phyloP scores from a whole-genome alignment of 2,329 filamentous ascomycete species.

The Fusarium musae region DNA sequence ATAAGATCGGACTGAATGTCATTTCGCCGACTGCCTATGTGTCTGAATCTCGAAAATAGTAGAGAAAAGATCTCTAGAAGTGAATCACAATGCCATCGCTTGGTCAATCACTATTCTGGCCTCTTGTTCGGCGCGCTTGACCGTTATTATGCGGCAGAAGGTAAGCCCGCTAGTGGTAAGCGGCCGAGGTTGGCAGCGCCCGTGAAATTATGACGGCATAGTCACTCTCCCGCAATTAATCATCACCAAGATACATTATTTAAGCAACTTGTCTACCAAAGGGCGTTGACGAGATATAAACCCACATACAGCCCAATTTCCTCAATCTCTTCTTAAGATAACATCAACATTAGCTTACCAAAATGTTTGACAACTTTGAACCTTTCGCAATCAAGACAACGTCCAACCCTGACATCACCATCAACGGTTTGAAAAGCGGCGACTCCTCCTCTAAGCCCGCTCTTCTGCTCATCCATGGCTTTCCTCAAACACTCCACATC shows the following conservation, averaged over 20 bases:
- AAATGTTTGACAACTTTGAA: slow-evolving; percentile 54
- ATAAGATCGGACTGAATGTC: not conserved
- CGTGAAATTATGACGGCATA: slow-evolving; percentile 11
- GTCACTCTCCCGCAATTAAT: slow-evolving; percentile 8
- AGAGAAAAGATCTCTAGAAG: fast-evolving
- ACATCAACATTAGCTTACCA: not conserved
- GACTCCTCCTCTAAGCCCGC: slow-evolving; percentile 54
- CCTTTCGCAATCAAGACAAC: slow-evolving; percentile 53
- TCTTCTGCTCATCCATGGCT: slow-evolving; percentile 63
- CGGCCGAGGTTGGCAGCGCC: not conserved
- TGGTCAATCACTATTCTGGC: fast-evolving
- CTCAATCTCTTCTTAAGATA: fast-evolving
- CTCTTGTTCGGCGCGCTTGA: not conserved
- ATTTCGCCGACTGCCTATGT: not conserved
- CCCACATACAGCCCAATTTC: too few species aligned
- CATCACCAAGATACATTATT: not conserved
- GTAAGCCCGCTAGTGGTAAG: not conserved
- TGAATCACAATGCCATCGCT: fast-evolving
- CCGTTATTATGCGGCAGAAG: not conserved
- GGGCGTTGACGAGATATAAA: slow-evolving; percentile 10
- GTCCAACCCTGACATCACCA: slow-evolving; percentile 52
- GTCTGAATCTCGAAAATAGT: fast-evolving
- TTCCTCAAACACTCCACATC: slow-evolving; percentile 63
- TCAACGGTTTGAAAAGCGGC: slow-evolving; percentile 55
- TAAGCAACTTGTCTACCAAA: slow-evolving; percentile 14